A percentile compares a stretch with the other conserved stretches of the same genome.
These are phyloP conservation scores for Wickerhamiella slavikovae DNA, from an alignment of 805 yeast genomes.

Conservation along the genomic window DNA sequence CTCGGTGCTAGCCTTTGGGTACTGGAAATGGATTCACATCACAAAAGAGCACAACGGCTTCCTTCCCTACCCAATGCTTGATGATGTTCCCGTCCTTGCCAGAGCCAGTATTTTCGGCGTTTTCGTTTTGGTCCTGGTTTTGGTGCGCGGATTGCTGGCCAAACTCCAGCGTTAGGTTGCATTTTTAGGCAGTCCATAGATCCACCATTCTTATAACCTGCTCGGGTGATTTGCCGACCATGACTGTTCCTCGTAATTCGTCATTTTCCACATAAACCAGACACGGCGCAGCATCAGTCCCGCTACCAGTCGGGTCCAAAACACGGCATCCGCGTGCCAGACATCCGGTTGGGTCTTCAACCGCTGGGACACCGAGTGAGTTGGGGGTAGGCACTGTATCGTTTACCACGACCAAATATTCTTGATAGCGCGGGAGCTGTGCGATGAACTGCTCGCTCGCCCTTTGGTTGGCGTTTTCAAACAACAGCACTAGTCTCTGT, in stretches of 20 bases:
- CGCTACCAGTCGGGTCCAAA: slow-evolving; percentile 18
- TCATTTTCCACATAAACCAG: slow-evolving; percentile 13
- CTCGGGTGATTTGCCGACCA: slow-evolving; percentile 7
- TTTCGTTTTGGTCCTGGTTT: slow-evolving; percentile 8
- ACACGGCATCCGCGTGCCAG: slow-evolving; percentile 16
- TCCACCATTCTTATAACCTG: slow-evolving; percentile 1
- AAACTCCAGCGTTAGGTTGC: slow-evolving; percentile 5
- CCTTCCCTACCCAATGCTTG: slow-evolving; percentile 18
- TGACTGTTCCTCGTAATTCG: slow-evolving; percentile 10
- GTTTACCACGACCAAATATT: slow-evolving; percentile 5
- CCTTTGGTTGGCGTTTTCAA: slow-evolving; percentile 5
- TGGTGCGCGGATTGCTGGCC: slow-evolving; percentile 10
- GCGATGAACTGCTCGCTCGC: slow-evolving; percentile 4
- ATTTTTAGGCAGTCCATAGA: background rate
- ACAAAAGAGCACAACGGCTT: slow-evolving; percentile 13
- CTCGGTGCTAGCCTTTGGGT: slow-evolving; percentile 11
- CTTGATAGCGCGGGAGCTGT: slow-evolving; percentile 5
- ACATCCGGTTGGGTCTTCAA: slow-evolving; percentile 12
- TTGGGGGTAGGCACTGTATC: slow-evolving; percentile 1
- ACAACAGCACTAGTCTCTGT: slow-evolving; percentile 7
- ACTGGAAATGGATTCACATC: slow-evolving; percentile 18
- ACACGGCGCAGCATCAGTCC: slow-evolving; percentile 12
- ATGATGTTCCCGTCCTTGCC: slow-evolving; percentile 8
- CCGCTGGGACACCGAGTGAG: slow-evolving; percentile 4
- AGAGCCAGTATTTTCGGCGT: slow-evolving; percentile 11